Evolutionary conservation across 192 early-diverging fungal genomes (phyloP).

Genomic region (Umbelopsis vinacea): DNA sequence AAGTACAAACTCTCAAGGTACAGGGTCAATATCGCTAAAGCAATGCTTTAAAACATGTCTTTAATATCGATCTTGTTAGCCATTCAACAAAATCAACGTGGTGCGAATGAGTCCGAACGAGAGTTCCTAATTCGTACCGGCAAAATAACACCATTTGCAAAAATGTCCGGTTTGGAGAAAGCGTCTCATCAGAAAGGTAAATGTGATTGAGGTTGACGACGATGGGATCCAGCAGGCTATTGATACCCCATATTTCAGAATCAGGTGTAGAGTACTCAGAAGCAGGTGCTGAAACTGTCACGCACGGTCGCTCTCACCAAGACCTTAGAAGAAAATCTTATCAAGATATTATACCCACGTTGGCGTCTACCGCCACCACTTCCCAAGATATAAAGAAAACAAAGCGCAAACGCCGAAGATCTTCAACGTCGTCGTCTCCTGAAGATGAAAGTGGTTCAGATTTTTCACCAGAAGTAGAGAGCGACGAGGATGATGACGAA

Average conservation of each 20-base stretch:
- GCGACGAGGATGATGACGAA: slow-evolving; percentile 14
- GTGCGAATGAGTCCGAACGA: slow-evolving; percentile 54
- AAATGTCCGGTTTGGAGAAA: slow-evolving; percentile 42
- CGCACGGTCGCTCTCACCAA: background rate
- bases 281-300: background rate
- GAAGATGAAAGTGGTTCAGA: background rate
- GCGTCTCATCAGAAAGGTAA: slow-evolving; percentile 17
- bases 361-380: background rate
- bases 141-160: slow-evolving; percentile 71
- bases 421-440: background rate
- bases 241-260: background rate
- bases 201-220: background rate
- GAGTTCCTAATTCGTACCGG: slow-evolving; percentile 71
- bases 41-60: background rate
- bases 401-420: slow-evolving; percentile 2
- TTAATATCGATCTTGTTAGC: slow-evolving; percentile 21
- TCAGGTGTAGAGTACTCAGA: background rate
- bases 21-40: background rate
- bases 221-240: background rate
- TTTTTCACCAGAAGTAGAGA: background rate
- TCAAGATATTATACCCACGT: slow-evolving; percentile 8
- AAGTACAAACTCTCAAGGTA: background rate
- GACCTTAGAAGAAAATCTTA: slow-evolving; percentile 6
- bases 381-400: background rate
- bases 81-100: slow-evolving; percentile 24